Base-by-base conservation (phyloP, 2,329 filamentous ascomycete species). In the Fusarium annulatum region DNA sequence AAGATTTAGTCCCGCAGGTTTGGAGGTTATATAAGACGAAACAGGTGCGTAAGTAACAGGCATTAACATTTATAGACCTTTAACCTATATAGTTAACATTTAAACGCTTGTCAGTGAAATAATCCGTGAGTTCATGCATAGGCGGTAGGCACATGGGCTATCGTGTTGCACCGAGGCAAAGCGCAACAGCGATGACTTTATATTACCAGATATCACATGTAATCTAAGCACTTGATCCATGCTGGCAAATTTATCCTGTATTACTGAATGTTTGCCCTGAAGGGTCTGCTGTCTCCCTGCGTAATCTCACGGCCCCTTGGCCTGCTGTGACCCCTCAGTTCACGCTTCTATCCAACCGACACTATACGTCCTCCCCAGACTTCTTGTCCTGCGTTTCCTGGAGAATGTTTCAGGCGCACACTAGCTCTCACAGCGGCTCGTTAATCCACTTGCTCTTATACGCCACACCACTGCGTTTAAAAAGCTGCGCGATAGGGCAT, bases 261-360 rank as follows among this genome's bases (percentile, higher is more conserved):
- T n/a, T n/a, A n/a, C n/a, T n/a, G n/a, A n/a, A n/a, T n/a, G n/a
- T n/a, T n/a, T n/a, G n/a, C n/a, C n/a, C n/a, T n/a, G n/a, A n/a
- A n/a, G n/a, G n/a, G n/a, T 26, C 23, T 26, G 23, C 4, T 26
- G 26, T 5, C 26, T 26, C 1, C 7, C 8, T 18, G 9, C 19
- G 5, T 10, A 1, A 21, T 8, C 6, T 21, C 19, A 15, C 5
- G 2, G 5, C 3, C 12, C 9, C 26, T 6, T 21, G 19, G 1
- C 26, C 4, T 9, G 21, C 3, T 15, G 11, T 21, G 12, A 5
- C 6, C 4, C 9, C 45, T 9, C 14, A 21, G 18, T 28, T 7
- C 7, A 14, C 15, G 7, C 21, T 10, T 41, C 12, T n/a, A 3
- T 41, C 21, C 7, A 33, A 33, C 12, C 33, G 11, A 21, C 21